Evolutionary conservation across 2,329 filamentous ascomycete species (phyloP).

Genomic region (Nemania abortiva): DNA sequence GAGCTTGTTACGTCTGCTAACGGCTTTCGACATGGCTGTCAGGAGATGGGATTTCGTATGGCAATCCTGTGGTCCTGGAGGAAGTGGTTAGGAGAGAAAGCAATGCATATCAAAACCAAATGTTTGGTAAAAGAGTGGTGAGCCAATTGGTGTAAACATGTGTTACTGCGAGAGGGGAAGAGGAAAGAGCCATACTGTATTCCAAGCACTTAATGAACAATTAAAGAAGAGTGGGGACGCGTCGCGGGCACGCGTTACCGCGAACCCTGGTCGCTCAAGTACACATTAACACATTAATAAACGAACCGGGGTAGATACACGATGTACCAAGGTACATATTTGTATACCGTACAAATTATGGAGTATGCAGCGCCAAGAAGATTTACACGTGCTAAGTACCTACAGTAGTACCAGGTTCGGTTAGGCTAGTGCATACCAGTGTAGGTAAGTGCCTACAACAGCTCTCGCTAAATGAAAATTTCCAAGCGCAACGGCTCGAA

Average conservation of each 20-base stretch:
- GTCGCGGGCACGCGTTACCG: slow-evolving; percentile 48
- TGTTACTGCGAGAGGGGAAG: slow-evolving; percentile 14
- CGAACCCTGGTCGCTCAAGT: slow-evolving; percentile 41
- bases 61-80: slow-evolving; percentile 5
- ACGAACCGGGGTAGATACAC: not conserved
- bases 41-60: slow-evolving; percentile 6
- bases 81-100: slow-evolving; percentile 9
- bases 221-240: slow-evolving; percentile 42
- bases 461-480: slow-evolving; percentile 11
- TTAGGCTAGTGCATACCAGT: not conserved
- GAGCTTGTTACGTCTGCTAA: slow-evolving; percentile 64
- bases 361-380: not conserved
- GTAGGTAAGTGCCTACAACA: not conserved
- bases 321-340: not conserved
- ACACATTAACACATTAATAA: not conserved
- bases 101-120: slow-evolving; percentile 11
- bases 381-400: too few relatives aligned
- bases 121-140: slow-evolving; percentile 3
- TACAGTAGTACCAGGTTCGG: not conserved
- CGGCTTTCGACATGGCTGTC: slow-evolving; percentile 57
- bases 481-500: slow-evolving; percentile 9
- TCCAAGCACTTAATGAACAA: slow-evolving; percentile 14
- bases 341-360: not conserved
- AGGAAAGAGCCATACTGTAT: not conserved
- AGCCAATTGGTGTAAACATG: slow-evolving; percentile 15